Evolutionary conservation across 2,329 filamentous ascomycete genomes (phyloP), one percentile per base, ranked within the genome.

Genomic region (Sporothrix brasiliensis): DNA sequence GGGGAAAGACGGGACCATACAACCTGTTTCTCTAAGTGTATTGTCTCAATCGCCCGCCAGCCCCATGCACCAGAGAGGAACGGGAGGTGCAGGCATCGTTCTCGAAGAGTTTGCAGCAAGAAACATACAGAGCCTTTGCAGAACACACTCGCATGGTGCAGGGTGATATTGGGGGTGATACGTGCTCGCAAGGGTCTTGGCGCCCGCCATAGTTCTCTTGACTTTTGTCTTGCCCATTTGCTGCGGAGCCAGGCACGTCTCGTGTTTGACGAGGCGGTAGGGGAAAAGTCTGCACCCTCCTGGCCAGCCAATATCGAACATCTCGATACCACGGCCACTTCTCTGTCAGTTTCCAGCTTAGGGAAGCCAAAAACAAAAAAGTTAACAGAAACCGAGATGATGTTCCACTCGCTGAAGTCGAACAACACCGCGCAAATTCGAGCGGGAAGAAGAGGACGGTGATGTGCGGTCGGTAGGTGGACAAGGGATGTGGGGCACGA

Each of bases 391-490:
- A 44, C 4, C 34, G 16, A 61, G 30, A 21, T 19, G 14, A 19
- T 13, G 39, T 39, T 39, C 58, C 21, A 24, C 21, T 24, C 16
- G 19, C 27, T n/a, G 10, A 1, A 39, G 27, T 39, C 16, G 61
- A 50, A 21, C 27, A 44, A 50, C 47, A 47, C n/a, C 34, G 34
- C 56, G 56, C 56, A 61, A 47, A 58, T n/a, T 44, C 34, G 58
- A 61, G 21, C 19, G 39, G n/a, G 5, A 16, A 39, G 14, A 9
- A 21, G 19, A 47, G 56, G 30, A 47, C 16, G 16, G 61, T 16
- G 41, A 58, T 30, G 67, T 72, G 70, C 68, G 68, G 68, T 71
- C 72, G 69, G 70, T 54, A 71, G 47, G 49, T 58, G 30, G 67
- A 61, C 50, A 49, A 56, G 53, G 39, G 54, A 34, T 27, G 27